Conservation (phyloP, 805 yeast genomes). For the Barnettozyma vustinii region DNA sequence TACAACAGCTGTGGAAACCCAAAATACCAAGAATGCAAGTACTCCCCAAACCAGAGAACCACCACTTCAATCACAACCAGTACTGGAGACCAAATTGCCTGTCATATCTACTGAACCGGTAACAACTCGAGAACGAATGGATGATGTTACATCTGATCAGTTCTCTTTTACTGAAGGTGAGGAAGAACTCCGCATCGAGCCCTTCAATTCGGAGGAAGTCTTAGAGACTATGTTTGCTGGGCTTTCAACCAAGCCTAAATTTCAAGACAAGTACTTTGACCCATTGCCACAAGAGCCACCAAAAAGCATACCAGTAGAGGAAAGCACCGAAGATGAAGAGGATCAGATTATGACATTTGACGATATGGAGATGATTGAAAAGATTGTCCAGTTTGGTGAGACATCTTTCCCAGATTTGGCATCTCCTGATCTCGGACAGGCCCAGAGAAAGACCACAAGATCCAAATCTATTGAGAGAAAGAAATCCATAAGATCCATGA, state of each 20-base stretch:
- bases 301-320: not conserved
- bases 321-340: constrained; percentile 4
- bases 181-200: constrained; percentile 16
- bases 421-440: constrained; percentile 27
- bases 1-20: not conserved
- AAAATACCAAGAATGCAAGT: no score
- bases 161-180: constrained; percentile 25
- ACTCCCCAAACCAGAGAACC: not conserved
- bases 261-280: not conserved
- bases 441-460: constrained; percentile 26
- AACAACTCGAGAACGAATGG: not conserved
- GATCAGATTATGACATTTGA: constrained; percentile 20
- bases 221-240: constrained; percentile 13
- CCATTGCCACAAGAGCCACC: not conserved
- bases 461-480: constrained; percentile 32
- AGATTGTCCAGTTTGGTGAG: constrained; percentile 36
- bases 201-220: constrained; percentile 12
- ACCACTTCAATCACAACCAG: not conserved
- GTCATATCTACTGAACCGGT: not conserved
- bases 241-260: not conserved
- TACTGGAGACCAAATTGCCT: not conserved
- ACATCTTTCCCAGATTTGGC: constrained; percentile 32
- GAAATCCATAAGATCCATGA: constrained; percentile 28
- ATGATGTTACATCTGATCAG: constrained; percentile 9
- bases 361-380: constrained; percentile 34